Evolutionary conservation across 306 rosid genomes (phyloP), one percentile per base, ranked within the genome.

Genomic region (Acmispon strigosus): DNA sequence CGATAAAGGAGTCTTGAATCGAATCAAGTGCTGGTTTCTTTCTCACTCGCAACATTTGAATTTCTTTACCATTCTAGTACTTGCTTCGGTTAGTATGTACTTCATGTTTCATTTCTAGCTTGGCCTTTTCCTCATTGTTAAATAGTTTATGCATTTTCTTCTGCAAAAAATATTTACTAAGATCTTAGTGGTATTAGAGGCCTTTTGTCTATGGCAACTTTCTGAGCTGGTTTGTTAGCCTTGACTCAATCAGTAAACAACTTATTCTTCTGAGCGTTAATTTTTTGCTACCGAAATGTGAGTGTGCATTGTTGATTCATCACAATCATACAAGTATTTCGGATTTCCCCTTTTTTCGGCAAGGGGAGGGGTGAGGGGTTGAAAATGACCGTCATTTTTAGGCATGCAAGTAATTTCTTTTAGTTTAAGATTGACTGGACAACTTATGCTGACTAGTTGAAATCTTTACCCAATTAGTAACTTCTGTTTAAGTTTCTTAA

Each of bases 51-150:
- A 91, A 58, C 95, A 89, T 79, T 45, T 95, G 88, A 95, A 89
- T 85, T 95, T 87, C 74, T 14, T 78, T 45, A 87, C 93, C 24
- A 95, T 95, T 75, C 73, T 95, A 69, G 84, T 89, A 37, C 99
- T 95, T 74, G 99, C 99, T 58, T 95, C 99, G 96, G 99, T 95
- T 75, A 91, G 96, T 87, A 79, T 53, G n/a, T 41, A 66, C 67
- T 47, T 70, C 41, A 66, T 50, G 8, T 66, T 74, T 82, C 72
- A 53, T 73, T 75, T 59, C 51, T 60, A 4, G 17, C 32, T 11
- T 14, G 37, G 27, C 29, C 15, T 50, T 24, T 63, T 67, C 70
- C 15, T 19, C 37, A 41, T 17, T 24, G 56, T 51, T 44, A 44
- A 55, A n/a, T 44, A 15, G 45, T 73, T 65, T 49, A 7, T 19